Conservation (phyloP, 306 rosid genomes). For the Citrullus mucosospermus region DNA sequence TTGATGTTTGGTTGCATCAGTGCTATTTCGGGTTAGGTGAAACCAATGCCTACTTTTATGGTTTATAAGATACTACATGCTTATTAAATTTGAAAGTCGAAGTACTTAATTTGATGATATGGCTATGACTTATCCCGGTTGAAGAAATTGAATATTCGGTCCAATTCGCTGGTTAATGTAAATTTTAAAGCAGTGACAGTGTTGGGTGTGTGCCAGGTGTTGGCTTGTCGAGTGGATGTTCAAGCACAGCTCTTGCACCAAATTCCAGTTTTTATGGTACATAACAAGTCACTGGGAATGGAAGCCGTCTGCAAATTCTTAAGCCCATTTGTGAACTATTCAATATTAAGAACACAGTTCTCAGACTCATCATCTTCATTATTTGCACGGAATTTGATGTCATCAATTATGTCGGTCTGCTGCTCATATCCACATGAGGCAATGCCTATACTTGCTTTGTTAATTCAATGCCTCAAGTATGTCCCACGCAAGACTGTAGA, state of each 20-base stretch:
- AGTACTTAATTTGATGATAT: background rate
- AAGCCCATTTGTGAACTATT: slow-evolving; percentile 50
- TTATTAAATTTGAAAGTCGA: background rate
- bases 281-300: slow-evolving; percentile 48
- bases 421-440: slow-evolving; percentile 55
- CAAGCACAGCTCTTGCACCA: slow-evolving; percentile 74
- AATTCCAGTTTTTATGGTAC: slow-evolving; percentile 48
- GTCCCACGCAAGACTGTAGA: slow-evolving; percentile 38
- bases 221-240: slow-evolving; percentile 52
- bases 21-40: background rate
- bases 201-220: slow-evolving; percentile 36
- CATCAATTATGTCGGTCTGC: slow-evolving; percentile 54
- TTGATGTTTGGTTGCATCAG: background rate
- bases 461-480: slow-evolving; percentile 42
- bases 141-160: background rate
- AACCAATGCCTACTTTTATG: background rate
- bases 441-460: slow-evolving; percentile 54
- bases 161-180: background rate
- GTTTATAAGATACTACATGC: background rate
- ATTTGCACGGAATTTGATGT: slow-evolving; percentile 48
- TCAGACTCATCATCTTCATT: slow-evolving; percentile 34
- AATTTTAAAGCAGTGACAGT: slow-evolving; percentile 6
- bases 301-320: slow-evolving; percentile 54
- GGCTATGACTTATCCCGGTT: background rate
- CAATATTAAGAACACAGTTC: slow-evolving; percentile 38